phyloP scores from a whole-genome alignment of 2,329 filamentous ascomycete species.

The Fusarium pseudocircinatum region DNA sequence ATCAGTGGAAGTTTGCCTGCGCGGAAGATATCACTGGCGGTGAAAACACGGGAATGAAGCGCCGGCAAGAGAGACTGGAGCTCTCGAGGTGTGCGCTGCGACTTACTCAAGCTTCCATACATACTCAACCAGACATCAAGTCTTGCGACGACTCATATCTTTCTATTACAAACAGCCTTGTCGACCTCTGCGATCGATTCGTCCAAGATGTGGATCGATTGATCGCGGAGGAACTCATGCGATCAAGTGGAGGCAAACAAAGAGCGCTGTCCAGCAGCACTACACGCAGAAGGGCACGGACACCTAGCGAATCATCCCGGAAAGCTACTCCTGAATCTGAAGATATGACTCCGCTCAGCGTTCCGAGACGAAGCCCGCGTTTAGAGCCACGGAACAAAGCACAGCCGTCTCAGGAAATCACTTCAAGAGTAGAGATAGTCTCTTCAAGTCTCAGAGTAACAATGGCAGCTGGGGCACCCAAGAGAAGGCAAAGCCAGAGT shows the following conservation, averaged over 20 bases:
- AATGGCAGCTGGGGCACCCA: background rate
- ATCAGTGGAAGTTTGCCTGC: background rate
- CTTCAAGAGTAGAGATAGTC: background rate
- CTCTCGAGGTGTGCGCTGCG: background rate
- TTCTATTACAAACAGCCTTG: background rate
- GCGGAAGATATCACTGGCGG: accelerated
- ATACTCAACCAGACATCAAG: background rate
- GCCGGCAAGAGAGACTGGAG: background rate
- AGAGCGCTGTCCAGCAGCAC: background rate
- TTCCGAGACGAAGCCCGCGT: background rate
- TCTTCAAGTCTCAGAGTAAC: background rate
- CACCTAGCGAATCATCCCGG: background rate
- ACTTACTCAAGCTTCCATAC: background rate
- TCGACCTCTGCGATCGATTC: background rate
- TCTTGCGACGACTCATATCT: background rate
- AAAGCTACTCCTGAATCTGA: too few relatives aligned
- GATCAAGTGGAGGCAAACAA: accelerated
- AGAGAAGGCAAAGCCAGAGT: background rate
- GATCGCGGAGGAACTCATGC: background rate
- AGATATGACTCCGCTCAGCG: background rate
- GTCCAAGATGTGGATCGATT: background rate
- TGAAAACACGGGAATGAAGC: background rate
- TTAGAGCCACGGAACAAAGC: background rate
- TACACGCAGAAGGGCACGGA: background rate
- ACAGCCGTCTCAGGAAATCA: background rate